These are phyloP conservation scores for Abortiporus biennis DNA, from an alignment of 1,284 basidiomycete genomes.

Conservation along the genomic window DNA sequence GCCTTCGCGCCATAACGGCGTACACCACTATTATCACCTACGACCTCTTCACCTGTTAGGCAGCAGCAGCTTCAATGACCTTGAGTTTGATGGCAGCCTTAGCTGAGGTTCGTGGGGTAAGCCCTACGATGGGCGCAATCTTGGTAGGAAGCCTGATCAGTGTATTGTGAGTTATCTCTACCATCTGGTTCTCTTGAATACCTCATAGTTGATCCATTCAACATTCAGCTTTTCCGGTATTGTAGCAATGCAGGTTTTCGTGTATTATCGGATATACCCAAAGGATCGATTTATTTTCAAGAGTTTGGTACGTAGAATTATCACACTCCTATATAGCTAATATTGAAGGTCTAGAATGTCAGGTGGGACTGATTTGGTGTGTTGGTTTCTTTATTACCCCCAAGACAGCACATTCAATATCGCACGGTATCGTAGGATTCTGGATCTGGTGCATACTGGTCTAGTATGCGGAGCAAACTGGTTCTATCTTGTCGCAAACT, in stretches of 20 bases:
- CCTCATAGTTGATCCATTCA: too few relatives aligned
- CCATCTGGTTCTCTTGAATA: too few relatives aligned
- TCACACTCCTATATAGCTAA: background rate
- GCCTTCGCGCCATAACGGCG: too few relatives aligned
- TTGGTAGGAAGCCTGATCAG: constrained; percentile 1
- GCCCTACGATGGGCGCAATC: constrained; percentile 2
- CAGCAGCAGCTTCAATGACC: too few relatives aligned
- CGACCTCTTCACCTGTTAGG: too few relatives aligned
- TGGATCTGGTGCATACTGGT: constrained; percentile 2
- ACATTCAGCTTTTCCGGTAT: constrained; percentile 17
- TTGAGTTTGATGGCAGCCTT: too few relatives aligned
- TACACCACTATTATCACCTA: too few relatives aligned
- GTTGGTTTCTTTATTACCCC: too few relatives aligned
- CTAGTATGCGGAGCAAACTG: constrained; percentile 1
- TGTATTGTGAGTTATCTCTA: background rate
- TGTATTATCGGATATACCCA: constrained; percentile 18
- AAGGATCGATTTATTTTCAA: constrained; percentile 13
- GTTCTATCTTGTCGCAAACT: constrained; percentile 6
- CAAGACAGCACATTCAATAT: background rate
- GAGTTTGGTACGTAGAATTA: constrained; percentile 12
- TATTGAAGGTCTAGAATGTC: background rate
- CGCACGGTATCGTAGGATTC: background rate
- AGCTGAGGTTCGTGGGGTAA: background rate
- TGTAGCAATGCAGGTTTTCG: constrained; percentile 14
- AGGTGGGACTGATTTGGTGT: constrained; percentile 6